These are phyloP conservation scores for Candida glucosophila DNA, from an alignment of 1,139 yeast genomes.

Conservation along the genomic window DNA sequence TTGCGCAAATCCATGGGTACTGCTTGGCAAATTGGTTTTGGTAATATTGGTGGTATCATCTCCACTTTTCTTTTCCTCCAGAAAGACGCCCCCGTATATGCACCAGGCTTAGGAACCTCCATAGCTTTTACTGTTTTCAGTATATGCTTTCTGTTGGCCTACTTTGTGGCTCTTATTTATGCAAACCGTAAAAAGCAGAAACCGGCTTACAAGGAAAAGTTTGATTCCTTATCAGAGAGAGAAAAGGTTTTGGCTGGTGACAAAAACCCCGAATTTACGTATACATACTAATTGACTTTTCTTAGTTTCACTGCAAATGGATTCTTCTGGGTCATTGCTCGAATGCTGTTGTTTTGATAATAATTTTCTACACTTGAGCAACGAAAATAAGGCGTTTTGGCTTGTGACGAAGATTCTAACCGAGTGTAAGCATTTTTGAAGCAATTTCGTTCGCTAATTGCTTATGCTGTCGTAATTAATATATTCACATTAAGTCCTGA, in stretches of 20 bases:
- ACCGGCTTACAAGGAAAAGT: constrained; percentile 29
- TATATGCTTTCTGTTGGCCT: constrained; percentile 33
- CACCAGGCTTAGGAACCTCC: constrained; percentile 46
- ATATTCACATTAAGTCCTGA: no score
- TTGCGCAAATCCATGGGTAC: constrained; percentile 64
- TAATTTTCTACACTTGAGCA: no score
- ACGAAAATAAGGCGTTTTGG: no score
- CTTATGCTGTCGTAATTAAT: no score
- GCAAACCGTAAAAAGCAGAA: constrained; percentile 36
- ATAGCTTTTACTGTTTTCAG: constrained; percentile 48
- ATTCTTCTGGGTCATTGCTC: no score
- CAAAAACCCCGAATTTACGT: constrained; percentile 49
- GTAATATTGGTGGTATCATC: constrained; percentile 77
- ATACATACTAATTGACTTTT: constrained; percentile 18
- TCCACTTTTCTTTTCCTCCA: constrained; percentile 54
- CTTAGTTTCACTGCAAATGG: no score
- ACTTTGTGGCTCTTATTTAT: constrained; percentile 30
- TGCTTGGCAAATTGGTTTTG: constrained; percentile 73
- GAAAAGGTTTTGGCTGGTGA: constrained; percentile 53
- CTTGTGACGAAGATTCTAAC: no score
- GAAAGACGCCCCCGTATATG: constrained; percentile 51
- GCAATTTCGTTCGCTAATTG: constrained; percentile 1
- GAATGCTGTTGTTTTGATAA: no score
- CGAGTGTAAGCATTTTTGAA: no score
- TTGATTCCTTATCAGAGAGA: constrained; percentile 38